These are phyloP conservation scores for Podospora conica DNA, from an alignment of 495 filamentous ascomycete species.

Conservation along the genomic window DNA sequence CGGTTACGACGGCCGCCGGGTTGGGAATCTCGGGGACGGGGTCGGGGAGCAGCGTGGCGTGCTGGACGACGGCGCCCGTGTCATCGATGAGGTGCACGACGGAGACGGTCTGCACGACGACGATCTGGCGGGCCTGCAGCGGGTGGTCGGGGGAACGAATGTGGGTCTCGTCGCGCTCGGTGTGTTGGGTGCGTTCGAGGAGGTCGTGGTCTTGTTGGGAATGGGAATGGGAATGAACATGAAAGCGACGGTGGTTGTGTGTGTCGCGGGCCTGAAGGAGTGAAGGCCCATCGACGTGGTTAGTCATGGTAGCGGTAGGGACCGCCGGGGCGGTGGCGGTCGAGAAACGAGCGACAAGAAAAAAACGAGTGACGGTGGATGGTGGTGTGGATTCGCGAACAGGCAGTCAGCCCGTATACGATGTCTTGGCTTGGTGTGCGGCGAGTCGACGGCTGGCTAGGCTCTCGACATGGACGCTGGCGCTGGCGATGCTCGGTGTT, in stretches of 20 bases:
- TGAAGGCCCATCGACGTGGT: conserved; percentile 45
- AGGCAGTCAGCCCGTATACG: not conserved
- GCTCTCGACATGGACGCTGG: conserved; percentile 9
- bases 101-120: conserved; percentile 44
- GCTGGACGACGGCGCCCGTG: conserved; percentile 34
- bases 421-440: not conserved
- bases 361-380: not conserved
- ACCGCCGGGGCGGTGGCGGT: conserved; percentile 21
- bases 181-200: conserved; percentile 20
- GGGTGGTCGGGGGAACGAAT: conserved; percentile 31
- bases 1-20: conserved; percentile 19
- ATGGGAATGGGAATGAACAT: conserved; percentile 24
- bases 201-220: conserved; percentile 20
- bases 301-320: conserved; percentile 44
- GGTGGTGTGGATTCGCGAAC: not conserved
- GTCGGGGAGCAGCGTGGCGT: conserved; percentile 30
- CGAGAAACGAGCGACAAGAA: conserved; percentile 10
- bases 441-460: not conserved
- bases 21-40: conserved; percentile 14
- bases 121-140: conserved; percentile 31
- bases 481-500: not conserved
- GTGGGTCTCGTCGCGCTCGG: conserved; percentile 23
- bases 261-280: conserved; percentile 46
- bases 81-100: conserved; percentile 46
- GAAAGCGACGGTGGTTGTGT: conserved; percentile 27